Evolutionary conservation across 495 filamentous ascomycete species (phyloP).

Genomic region (Neurospora sp.): DNA sequence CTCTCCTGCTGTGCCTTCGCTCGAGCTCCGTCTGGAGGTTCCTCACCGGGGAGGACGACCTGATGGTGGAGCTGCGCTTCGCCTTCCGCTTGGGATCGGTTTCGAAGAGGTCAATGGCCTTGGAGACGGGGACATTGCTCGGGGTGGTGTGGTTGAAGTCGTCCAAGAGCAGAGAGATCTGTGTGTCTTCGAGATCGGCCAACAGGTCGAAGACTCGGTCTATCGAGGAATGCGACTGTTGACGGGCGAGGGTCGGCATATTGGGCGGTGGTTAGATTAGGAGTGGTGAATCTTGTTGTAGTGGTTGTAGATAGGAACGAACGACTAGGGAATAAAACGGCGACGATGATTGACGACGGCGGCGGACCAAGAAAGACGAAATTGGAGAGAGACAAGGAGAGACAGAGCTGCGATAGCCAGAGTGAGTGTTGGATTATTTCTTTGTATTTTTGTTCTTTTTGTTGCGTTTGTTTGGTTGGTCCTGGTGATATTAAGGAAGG

Average conservation of each 20-base stretch:
- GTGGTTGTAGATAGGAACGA: background rate
- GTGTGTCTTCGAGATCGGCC: conserved; percentile 24
- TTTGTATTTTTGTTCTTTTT: background rate
- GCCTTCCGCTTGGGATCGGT: conserved; percentile 15
- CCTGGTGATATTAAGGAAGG: background rate
- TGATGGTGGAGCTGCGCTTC: conserved; percentile 1
- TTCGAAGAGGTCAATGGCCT: conserved; percentile 27
- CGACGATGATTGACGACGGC: background rate
- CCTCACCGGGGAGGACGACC: conserved; percentile 21
- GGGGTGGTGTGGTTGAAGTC: conserved; percentile 28
- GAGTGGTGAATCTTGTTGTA: background rate
- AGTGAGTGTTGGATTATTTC: background rate
- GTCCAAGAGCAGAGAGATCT: conserved; percentile 25
- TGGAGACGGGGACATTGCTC: conserved; percentile 28
- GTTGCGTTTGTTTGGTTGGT: background rate
- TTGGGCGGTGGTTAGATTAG: conserved; percentile 1
- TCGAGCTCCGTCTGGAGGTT: conserved; percentile 23
- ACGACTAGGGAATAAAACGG: background rate
- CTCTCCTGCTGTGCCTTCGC: conserved; percentile 26
- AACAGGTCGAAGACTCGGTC: conserved; percentile 31
- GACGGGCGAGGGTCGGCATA: conserved; percentile 25
- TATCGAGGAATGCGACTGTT: conserved; percentile 25
- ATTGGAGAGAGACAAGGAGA: background rate
- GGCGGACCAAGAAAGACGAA: background rate
- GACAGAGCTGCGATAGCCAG: background rate